phyloP scores from a whole-genome alignment of 805 yeast species.

The Cyberlindnera xylosilytica region DNA sequence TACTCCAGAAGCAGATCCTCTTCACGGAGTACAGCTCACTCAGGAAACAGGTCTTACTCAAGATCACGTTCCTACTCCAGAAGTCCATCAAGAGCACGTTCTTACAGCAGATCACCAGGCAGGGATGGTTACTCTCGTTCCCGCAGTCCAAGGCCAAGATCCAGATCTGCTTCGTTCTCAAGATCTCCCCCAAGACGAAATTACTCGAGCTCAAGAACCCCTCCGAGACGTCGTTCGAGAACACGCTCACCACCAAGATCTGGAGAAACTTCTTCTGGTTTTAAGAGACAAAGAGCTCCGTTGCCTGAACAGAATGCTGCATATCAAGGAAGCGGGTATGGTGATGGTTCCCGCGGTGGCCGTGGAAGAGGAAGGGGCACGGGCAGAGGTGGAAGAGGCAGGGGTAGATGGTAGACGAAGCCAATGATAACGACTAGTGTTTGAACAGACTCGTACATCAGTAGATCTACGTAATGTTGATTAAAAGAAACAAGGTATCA shows the following conservation, averaged over 20 bases:
- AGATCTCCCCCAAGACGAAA: constrained; percentile 7
- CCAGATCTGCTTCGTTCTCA: constrained; percentile 6
- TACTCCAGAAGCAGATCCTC: constrained; percentile 13
- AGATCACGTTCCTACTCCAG: constrained; percentile 4
- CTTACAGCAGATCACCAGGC: constrained; percentile 12
- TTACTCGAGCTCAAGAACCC: constrained; percentile 8
- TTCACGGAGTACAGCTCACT: constrained; percentile 15
- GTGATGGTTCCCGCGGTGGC: constrained; percentile 2
- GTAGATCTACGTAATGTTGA: no score
- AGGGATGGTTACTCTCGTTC: constrained; percentile 1
- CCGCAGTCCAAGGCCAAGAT: constrained; percentile 8
- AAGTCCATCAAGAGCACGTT: background rate
- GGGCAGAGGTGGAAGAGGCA: no score
- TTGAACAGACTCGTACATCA: no score
- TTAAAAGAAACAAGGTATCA: constrained; percentile 6
- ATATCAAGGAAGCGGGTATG: constrained; percentile 1
- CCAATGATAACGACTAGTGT: no score
- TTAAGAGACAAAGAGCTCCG: constrained; percentile 1
- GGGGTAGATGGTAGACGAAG: no score
- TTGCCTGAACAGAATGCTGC: constrained; percentile 4
- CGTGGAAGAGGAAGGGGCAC: constrained; percentile 1
- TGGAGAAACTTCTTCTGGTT: background rate
- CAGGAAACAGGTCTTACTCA: constrained; percentile 19
- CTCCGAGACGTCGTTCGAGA: constrained; percentile 21
- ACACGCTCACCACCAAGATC: constrained; percentile 17